Conservation (phyloP, 495 filamentous ascomycete genomes). For the Aspergillus egyptiacus region DNA sequence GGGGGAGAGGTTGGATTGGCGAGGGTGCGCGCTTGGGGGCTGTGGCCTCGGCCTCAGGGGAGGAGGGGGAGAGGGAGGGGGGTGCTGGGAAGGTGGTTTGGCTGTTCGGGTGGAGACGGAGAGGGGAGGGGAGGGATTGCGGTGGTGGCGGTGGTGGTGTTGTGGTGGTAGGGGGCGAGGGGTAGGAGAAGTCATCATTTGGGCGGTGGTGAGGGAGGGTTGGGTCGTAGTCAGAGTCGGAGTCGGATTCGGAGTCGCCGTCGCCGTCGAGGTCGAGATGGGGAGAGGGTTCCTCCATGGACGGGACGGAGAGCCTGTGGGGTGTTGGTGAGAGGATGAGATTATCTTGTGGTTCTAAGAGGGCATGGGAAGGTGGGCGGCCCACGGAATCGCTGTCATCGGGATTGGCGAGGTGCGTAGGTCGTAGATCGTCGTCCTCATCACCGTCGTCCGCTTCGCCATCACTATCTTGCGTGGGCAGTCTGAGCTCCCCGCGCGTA, state of each 20-base stretch:
- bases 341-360: conserved; percentile 10
- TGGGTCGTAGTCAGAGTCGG: conserved; percentile 44
- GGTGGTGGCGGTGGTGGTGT: conserved; percentile 9
- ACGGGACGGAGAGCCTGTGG: conserved; percentile 15
- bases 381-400: conserved; percentile 15
- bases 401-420: conserved; percentile 23
- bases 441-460: not conserved
- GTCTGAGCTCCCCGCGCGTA: conserved; percentile 14
- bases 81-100: conserved; percentile 33
- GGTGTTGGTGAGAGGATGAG: conserved; percentile 14
- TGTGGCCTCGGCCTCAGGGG: conserved; percentile 36
- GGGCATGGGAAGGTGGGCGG: conserved; percentile 16
- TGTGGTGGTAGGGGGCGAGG: conserved; percentile 8
- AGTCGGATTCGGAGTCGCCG: not conserved
- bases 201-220: conserved; percentile 68
- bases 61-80: conserved; percentile 27
- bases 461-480: conserved; percentile 3
- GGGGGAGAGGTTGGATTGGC: conserved; percentile 32
- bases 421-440: conserved; percentile 24
- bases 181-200: conserved; percentile 26
- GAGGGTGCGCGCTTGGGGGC: conserved; percentile 34
- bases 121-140: conserved; percentile 25
- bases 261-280: not conserved
- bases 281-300: conserved; percentile 16
- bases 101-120: conserved; percentile 32